Evolutionary conservation across 805 yeast genomes (phyloP).

Genomic region (Peterozyma xylosa): DNA sequence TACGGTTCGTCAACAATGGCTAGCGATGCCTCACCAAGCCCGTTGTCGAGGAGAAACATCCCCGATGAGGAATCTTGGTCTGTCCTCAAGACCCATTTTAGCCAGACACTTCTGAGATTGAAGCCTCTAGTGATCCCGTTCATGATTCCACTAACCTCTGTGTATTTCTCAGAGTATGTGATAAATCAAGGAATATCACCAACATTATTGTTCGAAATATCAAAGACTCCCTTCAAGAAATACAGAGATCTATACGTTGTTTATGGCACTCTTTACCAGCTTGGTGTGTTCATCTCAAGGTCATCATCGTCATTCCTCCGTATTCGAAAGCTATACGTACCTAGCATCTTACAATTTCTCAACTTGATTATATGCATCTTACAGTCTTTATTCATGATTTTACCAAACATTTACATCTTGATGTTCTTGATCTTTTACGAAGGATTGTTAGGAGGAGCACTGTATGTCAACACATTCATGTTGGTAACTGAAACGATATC

Average conservation of each 20-base stretch:
- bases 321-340: conserved; percentile 47
- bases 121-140: conserved; percentile 48
- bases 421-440: conserved; percentile 71
- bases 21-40: too few relatives aligned
- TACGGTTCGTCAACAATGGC: too few relatives aligned
- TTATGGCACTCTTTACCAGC: conserved; percentile 82
- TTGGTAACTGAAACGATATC: conserved; percentile 56
- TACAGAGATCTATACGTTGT: conserved; percentile 87
- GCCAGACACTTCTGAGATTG: conserved; percentile 23
- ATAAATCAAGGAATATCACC: conserved; percentile 93
- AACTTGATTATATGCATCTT: conserved; percentile 52
- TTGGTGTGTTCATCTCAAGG: conserved; percentile 89
- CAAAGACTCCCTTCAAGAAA: conserved; percentile 57
- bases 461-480: conserved; percentile 85
- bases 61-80: neutral
- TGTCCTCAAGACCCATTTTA: conserved; percentile 13
- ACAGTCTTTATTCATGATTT: conserved; percentile 56
- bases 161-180: conserved; percentile 78
- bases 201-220: conserved; percentile 71
- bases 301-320: conserved; percentile 69
- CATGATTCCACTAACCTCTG: conserved; percentile 79
- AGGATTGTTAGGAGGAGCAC: conserved; percentile 84
- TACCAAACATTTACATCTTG: conserved; percentile 55
- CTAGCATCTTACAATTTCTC: conserved; percentile 58
- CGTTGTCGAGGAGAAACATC: neutral